phyloP scores from a whole-genome alignment of 148 eudicot species.

The Chenopodium suecicum region DNA sequence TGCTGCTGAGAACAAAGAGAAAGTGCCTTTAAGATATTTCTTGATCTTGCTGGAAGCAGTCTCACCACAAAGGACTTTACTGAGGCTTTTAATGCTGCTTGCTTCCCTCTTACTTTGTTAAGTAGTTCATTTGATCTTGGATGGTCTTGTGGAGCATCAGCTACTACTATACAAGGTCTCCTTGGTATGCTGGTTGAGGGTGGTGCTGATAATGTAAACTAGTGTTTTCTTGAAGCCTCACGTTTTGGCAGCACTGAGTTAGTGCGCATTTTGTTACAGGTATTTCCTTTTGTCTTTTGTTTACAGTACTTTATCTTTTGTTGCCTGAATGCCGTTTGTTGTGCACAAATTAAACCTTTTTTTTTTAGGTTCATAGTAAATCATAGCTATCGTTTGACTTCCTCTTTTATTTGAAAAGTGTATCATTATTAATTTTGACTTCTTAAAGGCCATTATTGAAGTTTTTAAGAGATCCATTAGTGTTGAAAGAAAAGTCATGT shows the following conservation, averaged over 20 bases:
- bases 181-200: conserved; percentile 90
- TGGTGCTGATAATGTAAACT: conserved; percentile 98
- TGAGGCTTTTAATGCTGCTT: conserved; percentile 99
- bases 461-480: not conserved
- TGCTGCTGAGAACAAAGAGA: conserved; percentile 41
- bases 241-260: conserved; percentile 99
- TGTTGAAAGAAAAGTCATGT: no score
- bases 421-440: not conserved
- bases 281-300: conserved; percentile 28
- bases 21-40: conserved; percentile 78
- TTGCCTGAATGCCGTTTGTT: not conserved
- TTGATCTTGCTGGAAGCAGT: conserved; percentile 85
- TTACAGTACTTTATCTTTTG: not conserved
- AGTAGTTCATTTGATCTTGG: conserved; percentile 98
- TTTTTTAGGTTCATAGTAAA: no score
- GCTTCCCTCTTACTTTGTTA: conserved; percentile 98
- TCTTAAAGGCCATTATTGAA: not conserved
- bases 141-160: conserved; percentile 94
- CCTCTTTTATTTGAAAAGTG: no score
- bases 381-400: no score
- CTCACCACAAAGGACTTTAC: conserved; percentile 95
- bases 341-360: not conserved
- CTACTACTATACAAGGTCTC: conserved; percentile 86
- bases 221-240: conserved; percentile 97
- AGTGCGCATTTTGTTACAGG: conserved; percentile 94